These are phyloP conservation scores for Pyrus betulifolia DNA, from an alignment of 306 rosid species.

Conservation along the genomic window DNA sequence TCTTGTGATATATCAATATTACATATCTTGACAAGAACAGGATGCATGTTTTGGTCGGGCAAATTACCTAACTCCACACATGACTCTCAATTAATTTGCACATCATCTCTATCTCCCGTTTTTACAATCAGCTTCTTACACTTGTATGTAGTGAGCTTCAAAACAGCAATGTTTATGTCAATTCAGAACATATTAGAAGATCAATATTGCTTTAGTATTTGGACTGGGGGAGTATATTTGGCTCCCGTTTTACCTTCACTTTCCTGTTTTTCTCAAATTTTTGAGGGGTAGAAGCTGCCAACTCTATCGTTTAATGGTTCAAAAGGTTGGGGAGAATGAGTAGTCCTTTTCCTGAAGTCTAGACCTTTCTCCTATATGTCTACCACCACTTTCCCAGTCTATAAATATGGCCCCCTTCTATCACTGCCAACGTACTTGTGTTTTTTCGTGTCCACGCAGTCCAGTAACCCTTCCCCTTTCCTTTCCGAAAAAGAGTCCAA, in stretches of 20 bases:
- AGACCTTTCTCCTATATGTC: conserved; percentile 41
- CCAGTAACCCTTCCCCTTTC: neutral
- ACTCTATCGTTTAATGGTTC: conserved; percentile 7
- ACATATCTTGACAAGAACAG: conserved; percentile 9
- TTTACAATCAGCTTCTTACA: conserved; percentile 1
- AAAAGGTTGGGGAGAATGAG: conserved; percentile 22
- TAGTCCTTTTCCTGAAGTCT: conserved; percentile 40
- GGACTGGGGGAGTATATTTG: neutral
- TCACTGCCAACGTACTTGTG: conserved; percentile 3
- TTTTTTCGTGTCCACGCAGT: neutral
- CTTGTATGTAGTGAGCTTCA: neutral
- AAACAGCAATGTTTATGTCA: conserved; percentile 12
- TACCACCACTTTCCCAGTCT: conserved; percentile 27
- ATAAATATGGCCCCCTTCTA: conserved; percentile 34
- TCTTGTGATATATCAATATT: conserved; percentile 9
- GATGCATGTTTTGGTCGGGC: conserved; percentile 28
- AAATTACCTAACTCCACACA: conserved; percentile 34
- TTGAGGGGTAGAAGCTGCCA: conserved; percentile 26
- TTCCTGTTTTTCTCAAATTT: neutral
- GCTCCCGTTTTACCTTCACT: conserved; percentile 1
- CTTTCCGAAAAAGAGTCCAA: neutral
- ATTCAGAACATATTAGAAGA: conserved; percentile 19
- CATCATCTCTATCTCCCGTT: neutral
- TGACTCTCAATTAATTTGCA: conserved; percentile 13
- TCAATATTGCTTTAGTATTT: neutral